A percentile compares a stretch with the other conserved stretches of the same genome.
Conservation (phyloP, 106 monocot species). For the Acorus gramineus region DNA sequence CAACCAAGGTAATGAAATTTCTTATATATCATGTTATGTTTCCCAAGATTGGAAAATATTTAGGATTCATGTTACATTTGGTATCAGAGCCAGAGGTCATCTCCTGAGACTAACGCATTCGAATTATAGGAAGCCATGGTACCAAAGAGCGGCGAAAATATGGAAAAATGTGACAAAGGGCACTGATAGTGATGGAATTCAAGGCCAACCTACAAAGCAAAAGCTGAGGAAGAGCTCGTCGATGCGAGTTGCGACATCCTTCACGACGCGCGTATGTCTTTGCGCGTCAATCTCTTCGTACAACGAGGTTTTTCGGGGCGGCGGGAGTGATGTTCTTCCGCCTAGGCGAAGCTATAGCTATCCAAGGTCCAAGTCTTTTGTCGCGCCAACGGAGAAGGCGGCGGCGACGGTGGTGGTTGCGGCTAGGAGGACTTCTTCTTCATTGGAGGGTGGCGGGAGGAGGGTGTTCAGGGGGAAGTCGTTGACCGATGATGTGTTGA, state of each 20-base stretch:
- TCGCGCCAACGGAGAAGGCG: neutral
- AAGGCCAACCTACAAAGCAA: constrained; percentile 3
- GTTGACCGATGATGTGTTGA: constrained; percentile 58
- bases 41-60: neutral
- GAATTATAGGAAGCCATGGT: constrained; percentile 45
- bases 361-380: constrained; percentile 38
- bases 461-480: constrained; percentile 86
- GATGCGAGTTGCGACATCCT: constrained; percentile 35
- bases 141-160: constrained; percentile 29
- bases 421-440: constrained; percentile 7
- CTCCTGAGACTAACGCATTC: neutral
- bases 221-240: constrained; percentile 61
- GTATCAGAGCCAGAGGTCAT: neutral
- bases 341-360: constrained; percentile 55
- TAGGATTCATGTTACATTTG: no score
- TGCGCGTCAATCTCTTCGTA: constrained; percentile 76
- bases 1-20: constrained; percentile 29
- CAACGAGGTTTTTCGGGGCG: constrained; percentile 42
- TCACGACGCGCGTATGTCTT: constrained; percentile 57
- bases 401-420: neutral
- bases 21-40: neutral
- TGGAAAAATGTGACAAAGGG: constrained; percentile 31
- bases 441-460: constrained; percentile 8
- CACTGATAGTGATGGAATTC: constrained; percentile 2
- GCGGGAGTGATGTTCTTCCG: constrained; percentile 2